phyloP scores from a whole-genome alignment of 495 filamentous ascomycete genomes.

The Aspergillus mulundensis region DNA sequence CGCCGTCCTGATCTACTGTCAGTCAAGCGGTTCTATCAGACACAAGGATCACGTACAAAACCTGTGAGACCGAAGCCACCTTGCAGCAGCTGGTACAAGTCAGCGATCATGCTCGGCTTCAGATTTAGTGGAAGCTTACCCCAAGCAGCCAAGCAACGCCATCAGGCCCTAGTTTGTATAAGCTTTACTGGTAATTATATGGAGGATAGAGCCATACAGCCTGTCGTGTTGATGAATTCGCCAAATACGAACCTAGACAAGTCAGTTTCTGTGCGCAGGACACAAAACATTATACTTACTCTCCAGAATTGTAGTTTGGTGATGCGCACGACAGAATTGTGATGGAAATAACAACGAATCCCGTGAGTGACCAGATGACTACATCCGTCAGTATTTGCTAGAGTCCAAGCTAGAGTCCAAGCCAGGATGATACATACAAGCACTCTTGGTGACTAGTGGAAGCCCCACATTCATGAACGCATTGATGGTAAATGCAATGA shows the following conservation, averaged over 20 bases:
- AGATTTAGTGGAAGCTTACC: constrained; percentile 23
- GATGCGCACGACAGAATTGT: constrained; percentile 60
- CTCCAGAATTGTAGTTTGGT: constrained; percentile 55
- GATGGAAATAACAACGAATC: constrained; percentile 65
- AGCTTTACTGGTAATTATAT: constrained; percentile 7
- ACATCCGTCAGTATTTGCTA: neutral
- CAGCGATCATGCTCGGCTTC: constrained; percentile 12
- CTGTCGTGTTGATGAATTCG: constrained; percentile 57
- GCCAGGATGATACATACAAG: constrained; percentile 33
- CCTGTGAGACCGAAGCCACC: constrained; percentile 59
- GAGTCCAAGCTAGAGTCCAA: neutral
- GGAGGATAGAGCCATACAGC: constrained; percentile 33
- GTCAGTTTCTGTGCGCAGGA: constrained; percentile 35
- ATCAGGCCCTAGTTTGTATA: constrained; percentile 47
- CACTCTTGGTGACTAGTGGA: constrained; percentile 60
- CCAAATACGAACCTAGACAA: constrained; percentile 54
- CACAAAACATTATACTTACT: constrained; percentile 43
- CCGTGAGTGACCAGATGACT: constrained; percentile 63
- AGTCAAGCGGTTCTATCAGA: constrained; percentile 4
- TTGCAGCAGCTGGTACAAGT: constrained; percentile 48
- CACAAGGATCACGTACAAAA: constrained; percentile 37
- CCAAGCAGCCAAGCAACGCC: constrained; percentile 63
- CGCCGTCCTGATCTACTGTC: constrained; percentile 43
- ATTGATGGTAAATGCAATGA: constrained; percentile 63
- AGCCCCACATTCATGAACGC: constrained; percentile 58